Evolutionary conservation across 345 rosid genomes (phyloP).

Genomic region (Clarkia xantiana): DNA sequence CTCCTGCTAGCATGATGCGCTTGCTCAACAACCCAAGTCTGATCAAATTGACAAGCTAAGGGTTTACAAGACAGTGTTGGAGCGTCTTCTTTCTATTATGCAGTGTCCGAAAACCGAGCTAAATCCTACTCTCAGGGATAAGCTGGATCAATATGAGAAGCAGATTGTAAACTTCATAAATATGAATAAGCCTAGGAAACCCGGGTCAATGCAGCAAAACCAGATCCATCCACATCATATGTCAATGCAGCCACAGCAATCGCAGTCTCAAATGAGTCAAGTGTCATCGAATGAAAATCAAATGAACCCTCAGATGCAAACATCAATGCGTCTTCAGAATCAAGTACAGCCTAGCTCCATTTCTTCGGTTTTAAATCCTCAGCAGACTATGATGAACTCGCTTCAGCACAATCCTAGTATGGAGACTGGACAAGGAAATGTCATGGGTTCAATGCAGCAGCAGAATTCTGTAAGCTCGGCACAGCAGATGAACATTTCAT

Average conservation of each 20-base stretch:
- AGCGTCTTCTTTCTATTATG: slow-evolving; percentile 37
- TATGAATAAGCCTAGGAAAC: slow-evolving; percentile 41
- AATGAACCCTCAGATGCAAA: slow-evolving; percentile 50
- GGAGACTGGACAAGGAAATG: slow-evolving; percentile 67
- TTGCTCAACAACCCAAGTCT: slow-evolving; percentile 47
- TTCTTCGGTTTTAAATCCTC: slow-evolving; percentile 47
- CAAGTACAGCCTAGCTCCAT: slow-evolving; percentile 55
- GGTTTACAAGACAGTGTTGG: slow-evolving; percentile 41
- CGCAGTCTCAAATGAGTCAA: slow-evolving; percentile 38
- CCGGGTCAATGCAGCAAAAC: slow-evolving; percentile 34
- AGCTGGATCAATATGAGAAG: slow-evolving; percentile 49
- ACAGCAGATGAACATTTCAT: slow-evolving; percentile 50
- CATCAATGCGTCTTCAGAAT: slow-evolving; percentile 42
- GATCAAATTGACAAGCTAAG: slow-evolving; percentile 61
- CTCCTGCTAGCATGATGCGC: slow-evolving; percentile 36
- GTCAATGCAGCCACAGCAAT: slow-evolving; percentile 51
- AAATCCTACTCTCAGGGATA: slow-evolving; percentile 38
- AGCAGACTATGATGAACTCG: slow-evolving; percentile 50
- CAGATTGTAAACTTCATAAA: slow-evolving; percentile 42
- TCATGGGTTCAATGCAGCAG: slow-evolving; percentile 48
- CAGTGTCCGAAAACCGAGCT: slow-evolving; percentile 38
- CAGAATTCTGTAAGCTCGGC: slow-evolving; percentile 46
- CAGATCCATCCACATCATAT: slow-evolving; percentile 44
- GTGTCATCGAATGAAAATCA: slow-evolving; percentile 56
- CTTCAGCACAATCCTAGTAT: slow-evolving; percentile 39